Base-by-base conservation (phyloP, 2,329 filamentous ascomycete species). In the Mycocentrospora acerina region DNA sequence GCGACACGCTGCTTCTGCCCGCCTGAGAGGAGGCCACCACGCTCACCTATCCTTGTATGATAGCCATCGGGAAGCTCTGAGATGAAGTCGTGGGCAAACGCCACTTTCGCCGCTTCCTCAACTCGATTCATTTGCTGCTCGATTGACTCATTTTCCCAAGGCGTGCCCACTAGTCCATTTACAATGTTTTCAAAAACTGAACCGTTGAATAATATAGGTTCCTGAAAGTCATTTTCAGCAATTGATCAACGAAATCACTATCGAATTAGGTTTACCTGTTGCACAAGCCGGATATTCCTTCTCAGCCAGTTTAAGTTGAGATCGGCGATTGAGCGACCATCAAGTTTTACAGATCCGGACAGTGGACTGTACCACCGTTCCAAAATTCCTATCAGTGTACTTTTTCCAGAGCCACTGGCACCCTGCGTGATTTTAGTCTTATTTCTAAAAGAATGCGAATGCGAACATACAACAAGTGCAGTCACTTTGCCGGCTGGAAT, bases 1-100 rank as follows among this genome's bases (percentile, higher is more conserved):
- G 91, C 90, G 60, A 97, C 93, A 55, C 93, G 88, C 69, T 97
- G 93, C 68, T 96, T 95, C 69, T 98, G 93, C 24, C 93, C 93
- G 64, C 93, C 93, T 37, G 88, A 95, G 7, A 98, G 77, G 35
- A 96, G 72, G 63, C 95, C 95, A 8, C 93, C 93, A 47, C 90
- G 85, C 67, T 97, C 90, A 40, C 93, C 93, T n/a, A 97, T 91
- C 51, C 94, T 84, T 0, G 93, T 97, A 51, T 95, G 81, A 57
- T 97, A 97, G 2, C 87, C 86, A 52, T 97, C 86, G 0, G 93
- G 90, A 1, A 97, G 78, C 9, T 77, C 70, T 5, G 74, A 79
- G 51, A 98, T 85, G 62, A 98, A 98, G 50, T 95, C 90, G 62
- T 97, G 90, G 1, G 91, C 91, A 55, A 97, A 96, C 11, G 93